Conservation (phyloP, 306 rosid genomes). For the Biancaea sappan region DNA sequence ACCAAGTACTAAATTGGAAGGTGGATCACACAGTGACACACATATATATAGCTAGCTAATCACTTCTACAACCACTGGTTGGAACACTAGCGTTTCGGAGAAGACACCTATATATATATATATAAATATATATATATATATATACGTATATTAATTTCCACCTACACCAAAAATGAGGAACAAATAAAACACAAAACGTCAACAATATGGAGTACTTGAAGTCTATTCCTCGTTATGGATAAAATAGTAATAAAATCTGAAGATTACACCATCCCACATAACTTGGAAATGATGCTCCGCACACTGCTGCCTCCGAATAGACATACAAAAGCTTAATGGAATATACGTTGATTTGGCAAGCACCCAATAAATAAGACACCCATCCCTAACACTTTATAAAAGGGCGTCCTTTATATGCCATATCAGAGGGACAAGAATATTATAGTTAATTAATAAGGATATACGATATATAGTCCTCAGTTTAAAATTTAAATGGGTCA, state of each 20-base stretch:
- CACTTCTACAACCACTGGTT: constrained; percentile 18
- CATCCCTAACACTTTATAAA: background rate
- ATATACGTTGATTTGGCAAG: constrained; percentile 32
- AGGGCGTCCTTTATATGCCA: background rate
- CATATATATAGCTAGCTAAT: background rate
- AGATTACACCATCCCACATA: constrained; percentile 48
- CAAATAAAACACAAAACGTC: no score
- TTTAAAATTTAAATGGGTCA: background rate
- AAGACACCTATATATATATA: background rate
- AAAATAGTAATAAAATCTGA: constrained; percentile 32
- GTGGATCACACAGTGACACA: constrained; percentile 18
- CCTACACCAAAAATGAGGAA: background rate
- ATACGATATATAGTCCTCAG: background rate
- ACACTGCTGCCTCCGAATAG: constrained; percentile 53
- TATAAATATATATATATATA: no score
- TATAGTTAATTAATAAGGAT: background rate
- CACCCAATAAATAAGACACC: background rate
- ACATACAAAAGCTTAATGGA: constrained; percentile 55
- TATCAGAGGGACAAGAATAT: background rate
- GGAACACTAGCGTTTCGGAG: background rate
- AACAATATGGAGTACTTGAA: no score
- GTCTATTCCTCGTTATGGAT: constrained; percentile 10
- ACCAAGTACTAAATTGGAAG: background rate
- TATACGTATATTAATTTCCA: no score
- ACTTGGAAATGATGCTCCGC: constrained; percentile 74